Conservation (phyloP, 352 stramenopile species). For the Globisporangium middletonii region DNA sequence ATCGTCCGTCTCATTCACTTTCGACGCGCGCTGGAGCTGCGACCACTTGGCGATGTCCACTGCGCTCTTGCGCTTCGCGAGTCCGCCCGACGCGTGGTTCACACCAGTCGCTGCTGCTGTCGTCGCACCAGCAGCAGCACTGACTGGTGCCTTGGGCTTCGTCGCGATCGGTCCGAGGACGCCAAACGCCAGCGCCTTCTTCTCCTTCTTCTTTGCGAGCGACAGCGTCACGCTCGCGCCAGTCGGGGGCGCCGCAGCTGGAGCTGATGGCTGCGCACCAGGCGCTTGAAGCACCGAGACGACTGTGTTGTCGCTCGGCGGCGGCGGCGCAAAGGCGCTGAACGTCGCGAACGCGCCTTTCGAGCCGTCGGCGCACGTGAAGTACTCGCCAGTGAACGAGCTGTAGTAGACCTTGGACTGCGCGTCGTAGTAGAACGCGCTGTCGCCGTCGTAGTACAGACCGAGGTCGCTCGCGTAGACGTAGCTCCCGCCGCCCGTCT, state of each 20-base stretch:
- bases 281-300: conserved; percentile 13
- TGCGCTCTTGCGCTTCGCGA: conserved; percentile 60
- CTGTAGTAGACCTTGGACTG: conserved; percentile 74
- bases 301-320: conserved; percentile 38
- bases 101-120: conserved; percentile 4
- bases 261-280: not conserved
- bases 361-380: conserved; percentile 24
- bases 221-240: not conserved
- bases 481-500: conserved; percentile 72
- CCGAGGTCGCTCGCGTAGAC: conserved; percentile 59
- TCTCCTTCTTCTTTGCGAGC: not conserved
- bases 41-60: conserved; percentile 83
- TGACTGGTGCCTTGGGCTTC: not conserved
- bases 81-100: too few relatives aligned
- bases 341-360: conserved; percentile 31
- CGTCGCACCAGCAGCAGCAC: conserved; percentile 1
- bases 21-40: conserved; percentile 35
- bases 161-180: not conserved
- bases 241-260: not conserved
- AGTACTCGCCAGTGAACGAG: conserved; percentile 64
- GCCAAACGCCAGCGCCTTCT: conserved; percentile 5
- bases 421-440: conserved; percentile 82
- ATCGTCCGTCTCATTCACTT: conserved; percentile 14
- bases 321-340: conserved; percentile 34
- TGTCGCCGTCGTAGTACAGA: conserved; percentile 76